Base-by-base conservation (phyloP, 2,329 filamentous ascomycete genomes). In the Clonostachys byssicola region DNA sequence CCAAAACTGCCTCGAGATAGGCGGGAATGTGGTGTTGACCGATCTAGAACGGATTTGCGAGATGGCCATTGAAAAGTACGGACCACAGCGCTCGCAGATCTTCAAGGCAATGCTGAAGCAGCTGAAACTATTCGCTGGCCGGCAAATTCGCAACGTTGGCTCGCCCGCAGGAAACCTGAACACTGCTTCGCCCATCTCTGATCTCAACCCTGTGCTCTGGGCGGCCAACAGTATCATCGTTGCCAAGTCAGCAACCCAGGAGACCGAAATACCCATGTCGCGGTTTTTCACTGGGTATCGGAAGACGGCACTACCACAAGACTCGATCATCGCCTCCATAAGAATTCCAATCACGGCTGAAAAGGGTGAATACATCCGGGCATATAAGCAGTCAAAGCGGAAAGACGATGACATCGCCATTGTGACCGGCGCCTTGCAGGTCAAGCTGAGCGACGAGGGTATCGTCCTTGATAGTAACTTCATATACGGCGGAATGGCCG, bases 361-460 rank as follows among this genome's bases (percentile, higher is more conserved):
- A 46, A 87, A 86, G 57, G 86, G 88, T 5, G 94, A 97, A 62
- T 90, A 85, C 61, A 86, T 96, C 63, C 81, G 88, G 40, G 86
- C 92, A 1, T 97, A 96, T 68, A 99, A 99, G 68, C 92, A 97
- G 64, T 84, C 94, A 1, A 99, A 99, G 73, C 76, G 94, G 54
- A 97, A 97, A 62, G 94, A 99, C 58, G 94, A 99, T 58, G 94
- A 99, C 61, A 97, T 99, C 61, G 94, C 94, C 3, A 97, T 99
- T 57, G 94, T 97, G 20, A 97, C 95, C 43, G 84, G 88, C 30
- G 91, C 92, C 2, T 67, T 97, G 48, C 81, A 89, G 35, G 76
- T 97, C 6, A 81, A 79, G 6, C 68, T 97, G 4, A 79, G 85
- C 38, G 78, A 87, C 3, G 74, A 77, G 2, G 81, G 92, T 40